Evolutionary conservation across 768 basidiomycete species (phyloP).

Genomic region (Sistotremastrum niveocremeum): DNA sequence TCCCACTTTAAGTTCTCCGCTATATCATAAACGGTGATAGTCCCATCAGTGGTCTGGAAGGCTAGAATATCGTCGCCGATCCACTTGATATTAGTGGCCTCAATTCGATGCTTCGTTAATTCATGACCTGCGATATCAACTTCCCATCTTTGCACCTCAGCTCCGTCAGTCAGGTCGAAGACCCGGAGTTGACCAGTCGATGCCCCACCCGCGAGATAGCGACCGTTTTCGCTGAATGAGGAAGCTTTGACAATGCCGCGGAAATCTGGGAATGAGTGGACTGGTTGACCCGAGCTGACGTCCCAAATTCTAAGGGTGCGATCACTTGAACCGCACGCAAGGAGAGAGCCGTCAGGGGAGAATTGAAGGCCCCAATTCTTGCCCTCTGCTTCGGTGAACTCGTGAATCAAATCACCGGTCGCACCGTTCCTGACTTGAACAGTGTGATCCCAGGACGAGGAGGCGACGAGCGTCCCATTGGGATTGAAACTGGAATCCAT

Average conservation of each 20-base stretch:
- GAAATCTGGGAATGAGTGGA: not conserved
- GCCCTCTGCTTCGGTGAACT: no score
- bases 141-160: no score
- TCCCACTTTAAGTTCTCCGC: not conserved
- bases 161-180: no score
- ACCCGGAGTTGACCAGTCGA: no score
- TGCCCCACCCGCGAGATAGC: no score
- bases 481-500: not conserved
- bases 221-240: not conserved
- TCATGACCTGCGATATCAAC: no score
- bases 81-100: no score
- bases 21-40: not conserved
- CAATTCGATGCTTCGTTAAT: no score
- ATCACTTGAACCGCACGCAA: constrained; percentile 4
- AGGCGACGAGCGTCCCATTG: not conserved
- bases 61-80: not conserved
- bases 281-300: not conserved
- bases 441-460: not conserved
- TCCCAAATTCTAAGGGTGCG: constrained; percentile 3
- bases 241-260: not conserved
- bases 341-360: constrained; percentile 1
- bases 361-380: not conserved
- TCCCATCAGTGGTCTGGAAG: not conserved
- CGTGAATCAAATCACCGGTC: no score
- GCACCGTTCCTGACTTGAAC: not conserved